Base-by-base conservation (phyloP, 192 early-diverging fungal genomes). In the Glomus cerebriforme region DNA sequence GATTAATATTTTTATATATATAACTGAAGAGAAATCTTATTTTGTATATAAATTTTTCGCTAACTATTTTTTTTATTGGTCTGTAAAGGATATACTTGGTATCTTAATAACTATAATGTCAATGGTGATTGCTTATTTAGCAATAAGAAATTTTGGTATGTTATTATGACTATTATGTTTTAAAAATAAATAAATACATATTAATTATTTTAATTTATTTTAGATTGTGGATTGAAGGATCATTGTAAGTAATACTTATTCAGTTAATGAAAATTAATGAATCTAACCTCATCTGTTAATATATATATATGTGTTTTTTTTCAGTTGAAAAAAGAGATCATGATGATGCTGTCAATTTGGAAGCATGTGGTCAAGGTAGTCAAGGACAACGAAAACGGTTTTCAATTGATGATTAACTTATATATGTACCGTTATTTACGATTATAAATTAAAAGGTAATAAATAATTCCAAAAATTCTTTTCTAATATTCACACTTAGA, bases 391-490 rank as follows among this genome's bases (percentile, higher is more conserved):
- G 24, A 70, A 45, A 10, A 47, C 37, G 69, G 13, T 71, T 71
- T 71, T 27, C 69, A 49, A 71, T 71, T 49, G 69, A 71, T 49
- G 69, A 49, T 49, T 71, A 71, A 31, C 19, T 62, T 62, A 10
- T 62, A 62, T 49, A 49, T 15, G 1, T 39, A 54, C 15, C 19
- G 15, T 54, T 19, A 54, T 22, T 22, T 54, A 22, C 22, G 3
- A 22, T 54, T 54, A 22, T 22, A 1, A 19, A 43, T 43, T 54
- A 1, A 54, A 43, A 54, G 49, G 49, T 54, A 54, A 54, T 54
- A 22, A 54, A 54, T 54, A 22, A 7, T 22, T 54, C 6, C 22
- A 54, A 54, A 54, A 15, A 54, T 19, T 54, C 19, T 22, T 7
- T 54, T 54, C 10, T 17, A 19, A 22, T 54, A 22, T 54, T 54